Conservation (phyloP, 2,329 filamentous ascomycete genomes). For the Exophiala phaeomuriformis region DNA sequence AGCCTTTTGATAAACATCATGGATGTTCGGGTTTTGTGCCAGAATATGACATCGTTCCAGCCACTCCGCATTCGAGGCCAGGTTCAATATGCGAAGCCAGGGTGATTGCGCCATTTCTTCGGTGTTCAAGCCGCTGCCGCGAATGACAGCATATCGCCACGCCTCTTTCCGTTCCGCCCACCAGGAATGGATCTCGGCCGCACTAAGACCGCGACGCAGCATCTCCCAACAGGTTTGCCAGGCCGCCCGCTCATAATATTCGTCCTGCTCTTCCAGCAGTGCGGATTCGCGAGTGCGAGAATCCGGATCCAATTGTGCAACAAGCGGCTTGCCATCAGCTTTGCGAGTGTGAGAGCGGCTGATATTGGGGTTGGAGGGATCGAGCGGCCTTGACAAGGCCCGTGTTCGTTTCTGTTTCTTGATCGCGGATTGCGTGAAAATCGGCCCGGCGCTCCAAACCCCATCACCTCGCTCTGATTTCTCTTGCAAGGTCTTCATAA, state of each 20-base stretch:
- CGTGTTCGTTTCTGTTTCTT: slow-evolving; percentile 81
- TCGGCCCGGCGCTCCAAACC: slow-evolving; percentile 80
- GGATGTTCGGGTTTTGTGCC: slow-evolving; percentile 54
- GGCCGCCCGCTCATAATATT: slow-evolving; percentile 80
- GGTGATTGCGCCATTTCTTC: slow-evolving; percentile 34
- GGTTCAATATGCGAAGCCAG: slow-evolving; percentile 24
- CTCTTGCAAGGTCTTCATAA: slow-evolving; percentile 68
- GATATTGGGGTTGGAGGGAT: slow-evolving; percentile 52
- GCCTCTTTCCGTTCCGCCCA: slow-evolving; percentile 76
- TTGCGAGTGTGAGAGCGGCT: slow-evolving; percentile 48
- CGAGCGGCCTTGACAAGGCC: slow-evolving; percentile 57
- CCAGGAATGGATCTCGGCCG: slow-evolving; percentile 72
- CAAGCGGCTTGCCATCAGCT: slow-evolving; percentile 49
- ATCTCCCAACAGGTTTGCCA: slow-evolving; percentile 95
- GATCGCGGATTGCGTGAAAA: slow-evolving; percentile 82
- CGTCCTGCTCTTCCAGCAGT: slow-evolving; percentile 71
- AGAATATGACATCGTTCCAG: slow-evolving; percentile 29
- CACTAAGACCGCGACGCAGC: slow-evolving; percentile 71
- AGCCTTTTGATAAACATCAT: slow-evolving; percentile 73
- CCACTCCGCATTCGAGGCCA: slow-evolving; percentile 25
- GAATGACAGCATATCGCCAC: slow-evolving; percentile 81
- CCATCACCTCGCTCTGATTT: slow-evolving; percentile 68
- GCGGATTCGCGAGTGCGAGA: slow-evolving; percentile 71
- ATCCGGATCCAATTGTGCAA: slow-evolving; percentile 89
- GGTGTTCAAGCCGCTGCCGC: slow-evolving; percentile 44